Evolutionary conservation across 495 filamentous ascomycete genomes (phyloP).

Genomic region (Xylaria scruposa): DNA sequence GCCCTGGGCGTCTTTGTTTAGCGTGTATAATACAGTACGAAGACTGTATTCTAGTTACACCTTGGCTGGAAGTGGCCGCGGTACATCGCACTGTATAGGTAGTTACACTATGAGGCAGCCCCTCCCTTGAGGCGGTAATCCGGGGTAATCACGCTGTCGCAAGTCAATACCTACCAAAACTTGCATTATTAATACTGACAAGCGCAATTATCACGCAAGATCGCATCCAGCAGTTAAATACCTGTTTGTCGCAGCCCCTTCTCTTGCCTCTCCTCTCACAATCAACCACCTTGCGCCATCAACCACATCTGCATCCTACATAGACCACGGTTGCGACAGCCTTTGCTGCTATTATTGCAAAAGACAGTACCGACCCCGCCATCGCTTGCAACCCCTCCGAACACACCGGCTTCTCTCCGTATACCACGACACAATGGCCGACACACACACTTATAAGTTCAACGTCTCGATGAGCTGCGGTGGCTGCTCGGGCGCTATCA

Average conservation of each 20-base stretch:
- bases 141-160: conserved; percentile 1
- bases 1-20: not conserved
- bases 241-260: conserved; percentile 3
- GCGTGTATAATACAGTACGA: not conserved
- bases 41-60: not conserved
- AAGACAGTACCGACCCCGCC: not conserved
- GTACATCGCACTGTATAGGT: conserved; percentile 35
- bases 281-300: not conserved
- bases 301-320: not conserved
- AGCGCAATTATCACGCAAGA: conserved; percentile 12
- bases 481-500: conserved; percentile 71
- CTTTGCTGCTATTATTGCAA: not conserved
- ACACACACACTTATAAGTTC: conserved; percentile 68
- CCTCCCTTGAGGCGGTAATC: not conserved
- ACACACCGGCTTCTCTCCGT: not conserved
- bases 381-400: not conserved
- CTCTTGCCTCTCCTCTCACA: not conserved
- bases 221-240: conserved; percentile 1
- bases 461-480: conserved; percentile 69
- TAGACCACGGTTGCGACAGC: not conserved
- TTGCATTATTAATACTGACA: conserved; percentile 35
- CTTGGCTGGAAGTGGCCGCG: not conserved
- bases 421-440: conserved; percentile 48
- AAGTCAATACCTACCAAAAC: not conserved
- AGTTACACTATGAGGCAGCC: not conserved